These are phyloP conservation scores for Yamadazyma sp. DNA, from an alignment of 1,139 yeast species.

Conservation along the genomic window DNA sequence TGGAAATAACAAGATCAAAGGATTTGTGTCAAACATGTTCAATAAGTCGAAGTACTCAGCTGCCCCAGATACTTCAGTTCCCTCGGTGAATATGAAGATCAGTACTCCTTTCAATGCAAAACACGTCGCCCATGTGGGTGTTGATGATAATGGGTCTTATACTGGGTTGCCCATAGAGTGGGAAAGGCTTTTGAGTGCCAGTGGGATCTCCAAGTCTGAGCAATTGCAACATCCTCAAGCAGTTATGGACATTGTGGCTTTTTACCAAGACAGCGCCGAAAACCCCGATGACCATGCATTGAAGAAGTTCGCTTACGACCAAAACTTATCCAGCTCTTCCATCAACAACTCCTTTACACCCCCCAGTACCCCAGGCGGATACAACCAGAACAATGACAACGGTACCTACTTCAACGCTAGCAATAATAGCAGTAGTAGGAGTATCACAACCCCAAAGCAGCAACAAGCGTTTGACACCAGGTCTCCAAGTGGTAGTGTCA, in stretches of 20 bases:
- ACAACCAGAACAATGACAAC: conserved; percentile 1
- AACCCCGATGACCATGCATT: conserved; percentile 71
- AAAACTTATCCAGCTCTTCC: conserved; percentile 22
- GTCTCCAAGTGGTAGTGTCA: conserved; percentile 6
- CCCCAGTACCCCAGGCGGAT: conserved; percentile 23
- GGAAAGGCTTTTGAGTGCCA: conserved; percentile 78
- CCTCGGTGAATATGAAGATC: conserved; percentile 56
- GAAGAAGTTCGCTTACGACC: conserved; percentile 60
- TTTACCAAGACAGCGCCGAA: conserved; percentile 70
- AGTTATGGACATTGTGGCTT: conserved; percentile 88
- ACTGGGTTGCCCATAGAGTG: conserved; percentile 92
- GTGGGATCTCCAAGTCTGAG: conserved; percentile 82
- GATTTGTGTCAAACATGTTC: conserved; percentile 44
- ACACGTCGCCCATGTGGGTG: conserved; percentile 92
- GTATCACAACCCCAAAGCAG: conserved; percentile 4
- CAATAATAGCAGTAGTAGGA: conserved; percentile 4
- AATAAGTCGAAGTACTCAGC: conserved; percentile 25
- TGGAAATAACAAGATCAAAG: conserved; percentile 39
- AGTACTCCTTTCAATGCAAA: conserved; percentile 89
- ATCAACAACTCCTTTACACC: conserved; percentile 27
- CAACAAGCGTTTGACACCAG: neutral
- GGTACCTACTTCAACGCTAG: neutral
- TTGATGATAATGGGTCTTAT: conserved; percentile 83
- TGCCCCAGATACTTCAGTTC: conserved; percentile 14
- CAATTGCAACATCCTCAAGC: conserved; percentile 93